These are phyloP conservation scores for Ascodesmis nigricans DNA, from an alignment of 495 filamentous ascomycete species.

Conservation along the genomic window DNA sequence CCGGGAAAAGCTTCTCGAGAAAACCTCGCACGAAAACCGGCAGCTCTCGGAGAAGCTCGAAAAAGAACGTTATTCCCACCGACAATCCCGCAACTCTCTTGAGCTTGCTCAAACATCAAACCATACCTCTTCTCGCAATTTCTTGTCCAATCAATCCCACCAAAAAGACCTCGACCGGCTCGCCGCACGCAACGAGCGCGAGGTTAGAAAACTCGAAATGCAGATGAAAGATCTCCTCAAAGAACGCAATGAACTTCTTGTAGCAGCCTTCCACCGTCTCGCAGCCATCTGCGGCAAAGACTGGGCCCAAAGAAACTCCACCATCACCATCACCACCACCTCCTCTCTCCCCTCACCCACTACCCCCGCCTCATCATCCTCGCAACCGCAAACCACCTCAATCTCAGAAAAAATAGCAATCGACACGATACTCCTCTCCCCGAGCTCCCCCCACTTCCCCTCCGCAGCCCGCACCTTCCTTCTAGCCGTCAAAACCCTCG, in stretches of 20 bases:
- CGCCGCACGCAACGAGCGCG: constrained; percentile 50
- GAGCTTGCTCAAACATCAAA: constrained; percentile 73
- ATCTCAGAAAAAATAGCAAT: constrained; percentile 16
- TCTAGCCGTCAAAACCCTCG: constrained; percentile 68
- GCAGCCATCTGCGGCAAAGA: constrained; percentile 70
- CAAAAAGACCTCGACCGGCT: constrained; percentile 64
- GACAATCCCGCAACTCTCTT: constrained; percentile 63
- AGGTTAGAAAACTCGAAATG: constrained; percentile 47
- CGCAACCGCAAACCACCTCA: constrained; percentile 18
- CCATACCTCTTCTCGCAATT: constrained; percentile 58
- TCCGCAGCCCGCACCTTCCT: constrained; percentile 77
- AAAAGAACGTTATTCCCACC: constrained; percentile 65
- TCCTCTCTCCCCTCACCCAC: constrained; percentile 3
- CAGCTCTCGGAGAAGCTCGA: constrained; percentile 76
- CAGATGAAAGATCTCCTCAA: constrained; percentile 64
- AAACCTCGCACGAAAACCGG: constrained; percentile 49
- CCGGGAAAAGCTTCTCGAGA: constrained; percentile 80
- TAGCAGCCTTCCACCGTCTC: constrained; percentile 69
- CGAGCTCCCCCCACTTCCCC: too few species aligned
- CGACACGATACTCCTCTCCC: constrained; percentile 15
- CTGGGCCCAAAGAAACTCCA: constrained; percentile 74
- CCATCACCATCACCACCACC: constrained; percentile 51
- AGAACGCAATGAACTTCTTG: constrained; percentile 72
- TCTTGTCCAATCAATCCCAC: constrained; percentile 60
- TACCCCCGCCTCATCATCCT: constrained; percentile 64